Evolutionary conservation across 352 stramenopile species (phyloP), one percentile per base, ranked within the genome.

Genomic region (Phytophthora cajani): DNA sequence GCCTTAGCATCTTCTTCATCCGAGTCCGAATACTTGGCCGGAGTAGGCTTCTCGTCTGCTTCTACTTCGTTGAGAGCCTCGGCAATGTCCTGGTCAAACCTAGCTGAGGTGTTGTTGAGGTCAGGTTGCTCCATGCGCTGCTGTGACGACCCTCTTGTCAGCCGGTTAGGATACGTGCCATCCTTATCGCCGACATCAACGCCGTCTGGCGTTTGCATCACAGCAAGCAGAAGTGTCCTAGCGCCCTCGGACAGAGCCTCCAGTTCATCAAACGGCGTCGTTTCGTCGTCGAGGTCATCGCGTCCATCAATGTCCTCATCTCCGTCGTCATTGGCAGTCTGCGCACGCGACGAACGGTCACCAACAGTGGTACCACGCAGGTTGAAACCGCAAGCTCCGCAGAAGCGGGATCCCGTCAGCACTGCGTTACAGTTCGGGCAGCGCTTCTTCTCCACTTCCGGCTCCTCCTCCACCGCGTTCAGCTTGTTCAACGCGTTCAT

Each of bases 151-250:
- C 62, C 59, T 60, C 72, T 71, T n/a, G 67, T 64, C 79, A 69
- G 55, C 8, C 74, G 67, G 62, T 76, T 78, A 33, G 82, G 75
- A 46, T 84, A 92, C 12, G 57, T 67, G 40, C 66, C 72, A 21
- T 89, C 83, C 49, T 78, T 82, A 10, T 93, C 84, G 32, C 82
- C 82, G 61, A 95, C 73, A 44, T 97, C 88, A 44, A 95, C 74
- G 21, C 88, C 87, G 27, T 95, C 88, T 4, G 89, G 89, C 2
- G 88, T 97, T 59, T 95, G 88, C 89, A 97, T 97, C 5, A 97
- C 88, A 33, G 89, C 89, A 56, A 97, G 74, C 44, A 97, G 52
- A 47, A 97, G 71, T 46, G 89, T 97, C 21, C 88, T 86, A 10
- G 89, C 89, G 33, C 89, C 89, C 62, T 97, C 89, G 3, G 89